Conservation (phyloP, 2,329 filamentous ascomycete genomes). For the Penicillium sp. region DNA sequence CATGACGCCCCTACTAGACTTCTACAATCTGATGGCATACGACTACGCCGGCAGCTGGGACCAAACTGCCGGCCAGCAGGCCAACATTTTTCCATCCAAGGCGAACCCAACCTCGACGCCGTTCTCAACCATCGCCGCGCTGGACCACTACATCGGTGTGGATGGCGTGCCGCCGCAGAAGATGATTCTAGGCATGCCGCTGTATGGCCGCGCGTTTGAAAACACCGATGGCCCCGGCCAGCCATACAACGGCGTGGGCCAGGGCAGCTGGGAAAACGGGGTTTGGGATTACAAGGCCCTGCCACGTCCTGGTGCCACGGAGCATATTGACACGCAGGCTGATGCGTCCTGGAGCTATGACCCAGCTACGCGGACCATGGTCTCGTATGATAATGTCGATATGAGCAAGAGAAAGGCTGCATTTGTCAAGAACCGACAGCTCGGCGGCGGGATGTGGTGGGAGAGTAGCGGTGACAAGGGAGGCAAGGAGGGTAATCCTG, state of each 20-base stretch:
- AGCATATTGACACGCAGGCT: conserved; percentile 63
- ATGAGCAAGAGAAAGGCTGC: conserved; percentile 70
- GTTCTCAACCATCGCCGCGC: conserved; percentile 71
- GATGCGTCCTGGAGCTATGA: conserved; percentile 80
- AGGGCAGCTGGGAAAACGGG: conserved; percentile 76
- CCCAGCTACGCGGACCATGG: conserved; percentile 61
- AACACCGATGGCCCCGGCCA: conserved; percentile 74
- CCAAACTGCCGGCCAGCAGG: conserved; percentile 69
- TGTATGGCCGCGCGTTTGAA: conserved; percentile 88
- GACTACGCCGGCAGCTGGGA: conserved; percentile 87
- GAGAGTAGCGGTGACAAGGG: conserved; percentile 79
- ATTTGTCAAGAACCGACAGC: conserved; percentile 64
- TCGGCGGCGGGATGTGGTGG: conserved; percentile 97
- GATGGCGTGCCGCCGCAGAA: conserved; percentile 66
- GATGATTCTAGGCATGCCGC: conserved; percentile 88
- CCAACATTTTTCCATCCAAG: conserved; percentile 69
- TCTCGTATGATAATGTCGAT: conserved; percentile 67
- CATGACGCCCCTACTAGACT: conserved; percentile 53
- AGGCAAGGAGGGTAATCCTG: conserved; percentile 45
- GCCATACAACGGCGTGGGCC: conserved; percentile 71
- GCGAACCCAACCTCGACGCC: conserved; percentile 69
- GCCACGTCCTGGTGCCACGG: conserved; percentile 66
- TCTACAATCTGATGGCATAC: conserved; percentile 73
- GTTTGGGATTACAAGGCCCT: conserved; percentile 88
- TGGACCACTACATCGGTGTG: conserved; percentile 67